Evolutionary conservation across 2,329 filamentous ascomycete species (phyloP).

Genomic region (Coniochaeta prunicola): DNA sequence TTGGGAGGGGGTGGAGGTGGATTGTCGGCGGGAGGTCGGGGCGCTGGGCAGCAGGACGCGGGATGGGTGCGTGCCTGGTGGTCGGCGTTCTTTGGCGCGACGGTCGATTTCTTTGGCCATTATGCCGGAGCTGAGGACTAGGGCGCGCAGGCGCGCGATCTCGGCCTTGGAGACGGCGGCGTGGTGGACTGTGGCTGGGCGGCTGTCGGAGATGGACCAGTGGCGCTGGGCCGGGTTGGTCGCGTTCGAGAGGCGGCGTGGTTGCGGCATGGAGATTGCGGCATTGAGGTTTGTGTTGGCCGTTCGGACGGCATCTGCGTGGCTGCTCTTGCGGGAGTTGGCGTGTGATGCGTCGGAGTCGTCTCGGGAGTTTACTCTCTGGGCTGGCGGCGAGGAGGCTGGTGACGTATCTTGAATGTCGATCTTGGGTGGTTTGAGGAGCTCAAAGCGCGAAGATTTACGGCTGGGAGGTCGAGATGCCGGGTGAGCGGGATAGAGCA

Average conservation of each 20-base stretch:
- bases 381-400: slow-evolving; percentile 22
- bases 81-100: slow-evolving; percentile 44
- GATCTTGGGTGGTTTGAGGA: slow-evolving; percentile 41
- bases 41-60: neutral
- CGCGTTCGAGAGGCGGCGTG: slow-evolving; percentile 12
- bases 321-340: slow-evolving; percentile 25
- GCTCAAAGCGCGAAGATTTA: slow-evolving; percentile 37
- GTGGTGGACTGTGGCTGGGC: slow-evolving; percentile 5
- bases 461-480: slow-evolving; percentile 26
- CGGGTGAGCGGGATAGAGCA: slow-evolving; percentile 5
- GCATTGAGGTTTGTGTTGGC: slow-evolving; percentile 29
- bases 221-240: slow-evolving; percentile 24
- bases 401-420: slow-evolving; percentile 34
- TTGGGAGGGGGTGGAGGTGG: neutral
- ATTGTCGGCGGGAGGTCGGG: neutral
- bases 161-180: slow-evolving; percentile 59
- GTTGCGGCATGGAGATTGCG: slow-evolving; percentile 17
- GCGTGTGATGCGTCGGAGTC: slow-evolving; percentile 30
- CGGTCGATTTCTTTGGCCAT: slow-evolving; percentile 77
- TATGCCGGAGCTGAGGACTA: slow-evolving; percentile 79
- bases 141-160: slow-evolving; percentile 67
- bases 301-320: slow-evolving; percentile 20
- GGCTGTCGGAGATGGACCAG: slow-evolving; percentile 43
- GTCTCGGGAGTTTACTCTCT: slow-evolving; percentile 10
- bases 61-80: slow-evolving; percentile 9